Evolutionary conservation across 129 eudicot genomes (phyloP), one percentile per base, ranked within the genome.

Genomic region (Daucus carota): DNA sequence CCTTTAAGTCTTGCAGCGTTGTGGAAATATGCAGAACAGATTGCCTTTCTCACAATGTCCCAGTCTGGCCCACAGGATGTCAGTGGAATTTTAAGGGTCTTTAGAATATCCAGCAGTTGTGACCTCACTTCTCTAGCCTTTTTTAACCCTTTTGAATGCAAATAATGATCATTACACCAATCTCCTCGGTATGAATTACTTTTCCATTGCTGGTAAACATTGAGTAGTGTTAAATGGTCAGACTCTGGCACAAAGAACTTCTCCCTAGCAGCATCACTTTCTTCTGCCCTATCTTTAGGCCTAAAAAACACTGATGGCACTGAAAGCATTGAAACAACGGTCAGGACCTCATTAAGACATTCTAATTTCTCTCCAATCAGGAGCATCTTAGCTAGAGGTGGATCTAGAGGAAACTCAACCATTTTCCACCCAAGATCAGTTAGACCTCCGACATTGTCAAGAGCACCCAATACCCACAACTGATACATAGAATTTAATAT

Each of bases 401-500:
- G 93, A 48, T 86, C 93, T 6, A 88, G 76, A 8, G 93, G 93
- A 60, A 88, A 88, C 45, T 88, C 92, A 5, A 88, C 92, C 92
- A 88, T 88, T 82, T 88, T 88, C 92, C 92, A 85, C 33, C 93
- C 90, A 18, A 88, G 88, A 44, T 84, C 88, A 0, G 93, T 86
- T 50, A 88, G 26, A 38, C 73, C 32, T 46, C 93, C 93, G 1
- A 83, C 84, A 45, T 88, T 88, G 44, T 84, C 84, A 70, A 86
- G 82, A 44, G 88, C 90, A 50, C 93, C 93, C 87, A 89, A 72
- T 34, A 89, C 93, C 93, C 93, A 89, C 34, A 89, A 57, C 66
- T 89, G 93, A 77, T 89, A 89, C 93, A 89, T 86, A 54, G 93
- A 89, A 66, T 89, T 89, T 1, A 89, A 81, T 7, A 89, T 88